phyloP scores from a whole-genome alignment of 441 rosid species.

The Codiaeum variegatum region DNA sequence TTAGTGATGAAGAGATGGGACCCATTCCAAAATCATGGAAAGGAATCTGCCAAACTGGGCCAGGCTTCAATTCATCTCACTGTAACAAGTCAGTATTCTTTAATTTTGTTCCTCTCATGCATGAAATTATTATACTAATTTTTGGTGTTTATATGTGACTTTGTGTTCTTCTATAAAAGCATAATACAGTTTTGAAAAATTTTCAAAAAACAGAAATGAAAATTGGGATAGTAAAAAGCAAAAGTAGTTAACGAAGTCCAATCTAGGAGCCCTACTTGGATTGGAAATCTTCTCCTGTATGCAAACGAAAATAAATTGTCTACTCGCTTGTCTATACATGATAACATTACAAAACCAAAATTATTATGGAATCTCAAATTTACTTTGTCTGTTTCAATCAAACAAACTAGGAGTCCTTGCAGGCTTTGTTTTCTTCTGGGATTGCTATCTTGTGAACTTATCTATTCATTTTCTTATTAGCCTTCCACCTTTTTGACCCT shows the following conservation, averaged over 20 bases:
- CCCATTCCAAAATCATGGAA: slow-evolving; percentile 74
- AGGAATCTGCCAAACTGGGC: slow-evolving; percentile 74
- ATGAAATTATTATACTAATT: neutral
- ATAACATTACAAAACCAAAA: no score
- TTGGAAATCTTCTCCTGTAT: neutral
- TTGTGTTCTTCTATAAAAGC: no score
- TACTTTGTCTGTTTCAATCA: no score
- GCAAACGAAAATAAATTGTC: no score
- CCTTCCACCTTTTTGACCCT: neutral
- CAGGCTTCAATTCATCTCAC: slow-evolving; percentile 50
- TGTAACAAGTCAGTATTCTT: slow-evolving; percentile 53
- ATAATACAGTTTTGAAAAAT: no score
- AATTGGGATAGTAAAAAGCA: neutral
- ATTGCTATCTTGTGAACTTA: slow-evolving; percentile 18
- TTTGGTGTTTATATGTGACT: neutral
- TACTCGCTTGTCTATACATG: no score
- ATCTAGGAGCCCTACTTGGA: neutral
- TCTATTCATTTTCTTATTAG: slow-evolving; percentile 7
- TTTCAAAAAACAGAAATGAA: neutral
- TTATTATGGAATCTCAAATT: no score
- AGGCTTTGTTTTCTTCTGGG: no score
- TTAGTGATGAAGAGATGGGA: slow-evolving; percentile 68
- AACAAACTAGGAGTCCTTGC: no score
- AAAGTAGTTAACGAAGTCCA: neutral
- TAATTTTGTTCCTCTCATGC: neutral